phyloP scores from a whole-genome alignment of 768 basidiomycete genomes.

The Boletellus emodensis region DNA sequence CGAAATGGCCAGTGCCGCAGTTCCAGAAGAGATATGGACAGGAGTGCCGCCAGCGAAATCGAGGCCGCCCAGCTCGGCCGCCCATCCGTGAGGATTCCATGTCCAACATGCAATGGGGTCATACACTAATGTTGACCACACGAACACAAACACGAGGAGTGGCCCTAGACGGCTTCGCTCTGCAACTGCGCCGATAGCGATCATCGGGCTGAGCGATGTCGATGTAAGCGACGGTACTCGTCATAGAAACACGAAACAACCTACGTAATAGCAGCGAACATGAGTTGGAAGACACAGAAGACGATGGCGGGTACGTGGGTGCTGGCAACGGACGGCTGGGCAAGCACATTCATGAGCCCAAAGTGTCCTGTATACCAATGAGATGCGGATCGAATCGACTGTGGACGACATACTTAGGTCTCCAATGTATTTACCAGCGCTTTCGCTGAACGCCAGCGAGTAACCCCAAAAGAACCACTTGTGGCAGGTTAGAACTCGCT shows the following conservation, averaged over 20 bases:
- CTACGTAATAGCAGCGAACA: constrained; percentile 88
- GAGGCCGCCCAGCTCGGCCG: constrained; percentile 72
- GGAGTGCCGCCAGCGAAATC: constrained; percentile 96
- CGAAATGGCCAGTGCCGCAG: constrained; percentile 86
- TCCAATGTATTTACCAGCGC: constrained; percentile 74
- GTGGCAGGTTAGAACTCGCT: constrained; percentile 2
- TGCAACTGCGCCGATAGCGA: constrained; percentile 89
- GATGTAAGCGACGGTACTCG: constrained; percentile 8
- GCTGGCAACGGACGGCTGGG: constrained; percentile 70
- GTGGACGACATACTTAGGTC: constrained; percentile 58
- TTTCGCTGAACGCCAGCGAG: constrained; percentile 86
- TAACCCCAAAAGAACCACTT: constrained; percentile 99
- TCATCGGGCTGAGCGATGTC: constrained; percentile 55
- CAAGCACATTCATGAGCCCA: constrained; percentile 73
- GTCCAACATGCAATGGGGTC: constrained; percentile 96
- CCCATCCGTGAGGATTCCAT: constrained; percentile 83
- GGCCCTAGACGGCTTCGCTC: constrained; percentile 87
- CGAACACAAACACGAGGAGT: constrained; percentile 82
- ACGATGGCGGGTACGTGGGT: constrained; percentile 65
- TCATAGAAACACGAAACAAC: constrained; percentile 19
- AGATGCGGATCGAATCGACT: neutral
- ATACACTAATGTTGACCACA: constrained; percentile 88
- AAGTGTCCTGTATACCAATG: constrained; percentile 63
- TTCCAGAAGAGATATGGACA: constrained; percentile 93
- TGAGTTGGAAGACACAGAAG: constrained; percentile 83